phyloP scores from a whole-genome alignment of 805 yeast species.

The Pichia californica region DNA sequence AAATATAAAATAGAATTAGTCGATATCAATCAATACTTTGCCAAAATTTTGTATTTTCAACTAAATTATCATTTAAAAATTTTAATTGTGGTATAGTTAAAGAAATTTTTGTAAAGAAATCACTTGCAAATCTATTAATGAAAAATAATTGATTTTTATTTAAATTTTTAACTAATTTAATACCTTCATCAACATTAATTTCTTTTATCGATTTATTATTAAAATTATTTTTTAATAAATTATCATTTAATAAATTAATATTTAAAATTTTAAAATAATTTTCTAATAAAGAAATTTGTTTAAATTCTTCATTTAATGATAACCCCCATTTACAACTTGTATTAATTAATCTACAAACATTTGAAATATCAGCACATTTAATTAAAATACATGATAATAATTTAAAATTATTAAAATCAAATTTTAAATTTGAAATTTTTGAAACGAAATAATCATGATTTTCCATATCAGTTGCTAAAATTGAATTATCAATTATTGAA shows the following conservation, averaged over 20 bases:
- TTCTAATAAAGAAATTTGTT: slow-evolving; percentile 55
- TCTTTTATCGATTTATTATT: slow-evolving; percentile 13
- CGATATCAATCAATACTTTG: too few relatives aligned
- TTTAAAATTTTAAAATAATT: slow-evolving; percentile 11
- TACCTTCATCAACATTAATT: slow-evolving; percentile 36
- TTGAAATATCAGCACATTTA: slow-evolving; percentile 94
- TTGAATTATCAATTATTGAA: slow-evolving; percentile 23
- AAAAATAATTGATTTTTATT: slow-evolving; percentile 77
- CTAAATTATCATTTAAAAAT: slow-evolving; percentile 49
- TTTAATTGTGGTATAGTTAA: slow-evolving; percentile 53
- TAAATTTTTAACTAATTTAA: slow-evolving; percentile 41
- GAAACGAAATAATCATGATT: slow-evolving; percentile 68
- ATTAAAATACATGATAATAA: slow-evolving; percentile 64
- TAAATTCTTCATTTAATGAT: slow-evolving; percentile 70
- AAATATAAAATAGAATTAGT: too few relatives aligned
- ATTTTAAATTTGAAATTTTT: slow-evolving; percentile 35
- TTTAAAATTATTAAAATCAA: slow-evolving; percentile 22
- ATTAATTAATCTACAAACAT: slow-evolving; percentile 74
- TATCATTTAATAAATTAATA: slow-evolving; percentile 5
- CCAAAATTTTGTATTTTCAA: slow-evolving; percentile 56
- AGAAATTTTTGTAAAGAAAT: slow-evolving; percentile 62
- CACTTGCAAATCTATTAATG: slow-evolving; percentile 73
- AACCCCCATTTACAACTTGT: slow-evolving; percentile 84
- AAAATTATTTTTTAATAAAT: not conserved
- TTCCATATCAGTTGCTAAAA: slow-evolving; percentile 92